phyloP scores from a whole-genome alignment of 768 basidiomycete genomes.

The Ramaria sp. region DNA sequence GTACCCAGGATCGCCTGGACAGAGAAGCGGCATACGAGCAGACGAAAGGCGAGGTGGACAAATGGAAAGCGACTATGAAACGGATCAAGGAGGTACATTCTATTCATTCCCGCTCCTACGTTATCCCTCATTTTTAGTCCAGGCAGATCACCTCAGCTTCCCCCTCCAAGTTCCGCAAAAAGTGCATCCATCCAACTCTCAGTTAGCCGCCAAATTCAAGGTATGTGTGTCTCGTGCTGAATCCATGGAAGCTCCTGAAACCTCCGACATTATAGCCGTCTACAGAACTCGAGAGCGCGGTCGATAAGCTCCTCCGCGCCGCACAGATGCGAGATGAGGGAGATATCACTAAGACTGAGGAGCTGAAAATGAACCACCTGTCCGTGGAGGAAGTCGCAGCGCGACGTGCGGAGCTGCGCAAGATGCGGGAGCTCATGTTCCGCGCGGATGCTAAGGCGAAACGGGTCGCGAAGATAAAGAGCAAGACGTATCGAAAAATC shows the following conservation, averaged over 20 bases:
- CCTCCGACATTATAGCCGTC: slow-evolving; percentile 43
- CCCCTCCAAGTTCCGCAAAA: slow-evolving; percentile 60
- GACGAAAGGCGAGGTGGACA: slow-evolving; percentile 85
- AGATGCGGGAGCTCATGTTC: slow-evolving; percentile 89
- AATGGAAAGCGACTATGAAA: slow-evolving; percentile 91
- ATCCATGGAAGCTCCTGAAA: background rate
- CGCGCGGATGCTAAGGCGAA: slow-evolving; percentile 86
- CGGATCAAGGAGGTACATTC: slow-evolving; percentile 69
- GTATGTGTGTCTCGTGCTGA: slow-evolving; percentile 26
- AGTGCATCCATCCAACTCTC: slow-evolving; percentile 54
- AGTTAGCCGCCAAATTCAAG: slow-evolving; percentile 78
- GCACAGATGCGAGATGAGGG: slow-evolving; percentile 71
- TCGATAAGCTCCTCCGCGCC: slow-evolving; percentile 68
- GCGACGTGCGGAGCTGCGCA: slow-evolving; percentile 70
- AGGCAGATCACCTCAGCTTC: slow-evolving; percentile 85
- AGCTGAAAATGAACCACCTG: slow-evolving; percentile 75
- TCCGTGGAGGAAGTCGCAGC: slow-evolving; percentile 78
- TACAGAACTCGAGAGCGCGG: slow-evolving; percentile 74
- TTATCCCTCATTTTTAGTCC: slow-evolving; percentile 6
- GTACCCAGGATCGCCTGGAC: slow-evolving; percentile 82
- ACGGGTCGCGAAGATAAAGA: slow-evolving; percentile 90
- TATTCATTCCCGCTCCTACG: background rate
- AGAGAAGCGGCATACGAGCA: slow-evolving; percentile 91
- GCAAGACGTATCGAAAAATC: slow-evolving; percentile 81
- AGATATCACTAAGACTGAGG: slow-evolving; percentile 68